phyloP scores from a whole-genome alignment of 192 early-diverging fungal species.

The Cladochytrium replicatum region DNA sequence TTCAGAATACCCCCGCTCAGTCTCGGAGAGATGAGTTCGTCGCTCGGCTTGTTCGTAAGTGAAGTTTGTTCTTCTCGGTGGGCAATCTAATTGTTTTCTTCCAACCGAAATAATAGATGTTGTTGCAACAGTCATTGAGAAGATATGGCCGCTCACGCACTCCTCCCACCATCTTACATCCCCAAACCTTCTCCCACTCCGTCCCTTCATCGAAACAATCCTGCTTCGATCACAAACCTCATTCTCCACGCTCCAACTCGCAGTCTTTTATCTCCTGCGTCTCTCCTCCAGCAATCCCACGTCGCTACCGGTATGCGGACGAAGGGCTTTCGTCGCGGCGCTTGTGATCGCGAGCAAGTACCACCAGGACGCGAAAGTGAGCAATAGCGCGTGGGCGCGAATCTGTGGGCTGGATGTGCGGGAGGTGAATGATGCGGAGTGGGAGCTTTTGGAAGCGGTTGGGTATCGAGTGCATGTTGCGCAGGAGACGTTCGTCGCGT shows the following conservation, averaged over 20 bases:
- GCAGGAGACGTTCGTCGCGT: conserved; percentile 46
- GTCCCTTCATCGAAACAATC: conserved; percentile 63
- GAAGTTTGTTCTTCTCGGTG: too few species aligned
- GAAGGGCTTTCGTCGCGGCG: conserved; percentile 56
- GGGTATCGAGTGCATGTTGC: conserved; percentile 65
- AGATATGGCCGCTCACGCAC: conserved; percentile 39
- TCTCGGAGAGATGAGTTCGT: too few species aligned
- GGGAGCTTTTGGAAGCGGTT: conserved; percentile 63
- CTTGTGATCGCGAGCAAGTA: conserved; percentile 61
- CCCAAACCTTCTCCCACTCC: conserved; percentile 37
- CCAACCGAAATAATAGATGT: too few species aligned
- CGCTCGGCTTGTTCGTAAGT: too few species aligned
- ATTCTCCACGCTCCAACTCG: conserved; percentile 72
- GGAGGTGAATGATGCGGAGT: conserved; percentile 75
- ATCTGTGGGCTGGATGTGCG: conserved; percentile 63
- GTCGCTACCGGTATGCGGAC: too few species aligned
- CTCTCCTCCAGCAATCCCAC: too few species aligned
- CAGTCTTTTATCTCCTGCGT: conserved; percentile 61
- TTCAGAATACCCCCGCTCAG: too few species aligned
- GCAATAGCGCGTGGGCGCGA: conserved; percentile 64
- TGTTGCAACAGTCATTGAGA: conserved; percentile 54
- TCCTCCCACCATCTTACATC: conserved; percentile 7
- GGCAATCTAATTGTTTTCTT: too few species aligned
- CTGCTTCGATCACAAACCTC: conserved; percentile 66
- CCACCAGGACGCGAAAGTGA: conserved; percentile 57